Evolutionary conservation across 1,284 basidiomycete species (phyloP).

Genomic region (Ganoderma multipileum): DNA sequence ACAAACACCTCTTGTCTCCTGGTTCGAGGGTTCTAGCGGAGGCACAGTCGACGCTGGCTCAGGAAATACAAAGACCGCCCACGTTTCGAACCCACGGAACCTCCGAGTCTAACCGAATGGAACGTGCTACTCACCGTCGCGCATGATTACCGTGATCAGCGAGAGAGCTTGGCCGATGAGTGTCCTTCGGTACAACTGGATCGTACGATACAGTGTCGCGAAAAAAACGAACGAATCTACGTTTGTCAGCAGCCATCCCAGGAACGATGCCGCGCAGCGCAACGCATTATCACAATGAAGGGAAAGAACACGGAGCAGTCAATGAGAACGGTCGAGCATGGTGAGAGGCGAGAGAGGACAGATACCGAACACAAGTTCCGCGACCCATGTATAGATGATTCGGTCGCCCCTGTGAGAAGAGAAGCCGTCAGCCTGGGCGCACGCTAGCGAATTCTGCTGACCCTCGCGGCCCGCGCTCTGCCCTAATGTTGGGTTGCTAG

Average conservation of each 20-base stretch:
- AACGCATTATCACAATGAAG: not conserved
- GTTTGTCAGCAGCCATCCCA: not conserved
- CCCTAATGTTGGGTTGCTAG: not conserved
- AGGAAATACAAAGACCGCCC: not conserved
- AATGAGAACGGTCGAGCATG: slow-evolving; percentile 4
- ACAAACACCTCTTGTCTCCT: not conserved
- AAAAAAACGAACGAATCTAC: slow-evolving; percentile 34
- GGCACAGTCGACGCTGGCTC: not conserved
- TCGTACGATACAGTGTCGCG: slow-evolving; percentile 34
- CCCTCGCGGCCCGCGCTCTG: not conserved
- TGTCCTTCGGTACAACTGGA: slow-evolving; percentile 31
- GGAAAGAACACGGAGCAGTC: not conserved
- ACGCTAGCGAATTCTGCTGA: not conserved
- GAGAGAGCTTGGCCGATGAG: slow-evolving; percentile 30
- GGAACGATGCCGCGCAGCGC: not conserved
- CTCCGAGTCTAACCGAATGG: not conserved
- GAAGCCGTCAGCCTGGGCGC: slow-evolving; percentile 6
- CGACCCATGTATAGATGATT: slow-evolving; percentile 39
- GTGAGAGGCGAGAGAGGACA: not conserved
- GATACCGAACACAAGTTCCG: slow-evolving; percentile 38
- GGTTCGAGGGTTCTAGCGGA: not conserved
- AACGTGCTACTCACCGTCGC: slow-evolving; percentile 31
- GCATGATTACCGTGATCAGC: slow-evolving; percentile 36
- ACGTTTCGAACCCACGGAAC: not conserved
- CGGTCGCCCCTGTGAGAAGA: slow-evolving; percentile 30